A percentile compares a stretch with the other conserved stretches of the same genome.
phyloP scores from a whole-genome alignment of 345 rosid genomes.

The Turnera subulata region DNA sequence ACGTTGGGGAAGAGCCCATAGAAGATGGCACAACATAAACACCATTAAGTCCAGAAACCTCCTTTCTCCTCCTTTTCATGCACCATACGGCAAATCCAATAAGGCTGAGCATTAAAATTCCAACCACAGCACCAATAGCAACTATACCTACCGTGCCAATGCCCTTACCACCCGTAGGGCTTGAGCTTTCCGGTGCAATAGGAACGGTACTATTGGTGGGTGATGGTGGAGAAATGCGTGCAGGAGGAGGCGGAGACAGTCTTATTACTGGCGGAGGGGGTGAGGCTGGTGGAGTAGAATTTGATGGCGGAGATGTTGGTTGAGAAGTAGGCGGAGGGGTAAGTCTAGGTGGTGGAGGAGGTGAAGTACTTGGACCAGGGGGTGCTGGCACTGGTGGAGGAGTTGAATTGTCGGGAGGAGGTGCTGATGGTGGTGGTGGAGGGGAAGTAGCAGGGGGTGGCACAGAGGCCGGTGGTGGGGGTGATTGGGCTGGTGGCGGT shows the following conservation, averaged over 20 bases:
- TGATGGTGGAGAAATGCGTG: constrained; percentile 20
- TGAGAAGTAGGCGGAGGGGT: constrained; percentile 28
- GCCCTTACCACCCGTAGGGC: constrained; percentile 22
- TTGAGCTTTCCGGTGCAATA: constrained; percentile 27
- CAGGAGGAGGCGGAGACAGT: constrained; percentile 37
- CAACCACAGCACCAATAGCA: constrained; percentile 50
- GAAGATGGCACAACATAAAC: constrained; percentile 68
- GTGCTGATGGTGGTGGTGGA: constrained; percentile 20
- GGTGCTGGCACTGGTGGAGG: constrained; percentile 17
- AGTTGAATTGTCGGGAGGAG: constrained; percentile 23
- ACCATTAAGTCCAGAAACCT: constrained; percentile 39
- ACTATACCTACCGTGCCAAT: constrained; percentile 40
- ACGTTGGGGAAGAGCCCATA: constrained; percentile 45
- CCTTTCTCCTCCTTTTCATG: constrained; percentile 52
- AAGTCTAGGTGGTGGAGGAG: constrained; percentile 32
- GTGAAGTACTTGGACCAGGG: constrained; percentile 21
- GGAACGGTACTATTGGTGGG: constrained; percentile 29
- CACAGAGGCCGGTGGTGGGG: constrained; percentile 22
- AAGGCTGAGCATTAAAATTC: constrained; percentile 50
- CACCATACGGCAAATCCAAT: constrained; percentile 56
- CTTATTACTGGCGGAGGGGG: constrained; percentile 35
- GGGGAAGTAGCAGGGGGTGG: constrained; percentile 29
- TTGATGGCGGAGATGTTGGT: constrained; percentile 35
- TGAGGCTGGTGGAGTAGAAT: constrained; percentile 30
- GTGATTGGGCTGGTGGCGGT: constrained; percentile 15